Conservation (phyloP, 169 alveolate species). For the Plasmodium gonderi region DNA sequence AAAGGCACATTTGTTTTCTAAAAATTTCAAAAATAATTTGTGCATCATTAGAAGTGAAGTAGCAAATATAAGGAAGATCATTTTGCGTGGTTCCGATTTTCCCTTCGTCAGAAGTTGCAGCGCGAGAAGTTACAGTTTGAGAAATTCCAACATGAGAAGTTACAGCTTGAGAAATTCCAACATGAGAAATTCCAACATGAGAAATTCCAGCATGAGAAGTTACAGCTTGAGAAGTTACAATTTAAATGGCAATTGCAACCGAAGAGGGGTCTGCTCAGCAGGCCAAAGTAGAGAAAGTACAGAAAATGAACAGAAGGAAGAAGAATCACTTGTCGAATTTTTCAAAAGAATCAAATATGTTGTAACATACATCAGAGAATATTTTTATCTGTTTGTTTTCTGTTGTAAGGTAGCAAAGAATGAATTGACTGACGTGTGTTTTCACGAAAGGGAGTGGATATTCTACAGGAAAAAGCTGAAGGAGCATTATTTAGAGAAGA, state of each 20-base stretch:
- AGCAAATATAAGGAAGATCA: background rate
- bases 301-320: background rate
- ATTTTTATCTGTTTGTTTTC: conserved; percentile 44
- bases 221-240: background rate
- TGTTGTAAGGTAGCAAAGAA: conserved; percentile 8
- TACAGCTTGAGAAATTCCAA: background rate
- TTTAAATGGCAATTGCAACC: background rate
- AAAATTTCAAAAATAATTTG: conserved; percentile 19
- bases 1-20: conserved; percentile 19
- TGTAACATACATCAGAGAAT: conserved; percentile 30
- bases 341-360: conserved; percentile 11
- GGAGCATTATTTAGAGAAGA: background rate
- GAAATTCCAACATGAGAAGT: background rate
- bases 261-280: background rate
- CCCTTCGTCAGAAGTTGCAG: background rate
- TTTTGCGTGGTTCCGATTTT: background rate
- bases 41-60: background rate
- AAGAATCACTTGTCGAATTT: conserved; percentile 8
- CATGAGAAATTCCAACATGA: background rate
- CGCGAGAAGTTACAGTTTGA: background rate
- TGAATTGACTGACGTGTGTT: background rate
- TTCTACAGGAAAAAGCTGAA: conserved; percentile 24
- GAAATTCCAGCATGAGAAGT: background rate
- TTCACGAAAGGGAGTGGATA: conserved; percentile 16
- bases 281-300: background rate